phyloP scores from a whole-genome alignment of 495 filamentous ascomycete species.

The Penicillium crystallinum region DNA sequence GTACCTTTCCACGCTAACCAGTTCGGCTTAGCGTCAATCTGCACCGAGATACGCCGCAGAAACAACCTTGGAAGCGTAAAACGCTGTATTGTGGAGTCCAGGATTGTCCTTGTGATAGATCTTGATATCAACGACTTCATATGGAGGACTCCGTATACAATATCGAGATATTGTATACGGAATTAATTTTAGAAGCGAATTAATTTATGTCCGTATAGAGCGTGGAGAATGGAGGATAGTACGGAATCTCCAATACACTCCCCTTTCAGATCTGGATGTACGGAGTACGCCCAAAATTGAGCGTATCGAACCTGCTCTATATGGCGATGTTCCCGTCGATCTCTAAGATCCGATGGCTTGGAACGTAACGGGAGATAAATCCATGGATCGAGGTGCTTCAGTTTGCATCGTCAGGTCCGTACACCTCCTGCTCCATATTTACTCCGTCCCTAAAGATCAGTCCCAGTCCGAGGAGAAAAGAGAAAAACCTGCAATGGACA shows the following conservation, averaged over 20 bases:
- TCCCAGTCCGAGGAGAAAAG: too few species aligned
- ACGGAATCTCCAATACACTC: too few species aligned
- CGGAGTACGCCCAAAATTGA: conserved; percentile 5
- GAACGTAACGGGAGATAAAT: conserved; percentile 18
- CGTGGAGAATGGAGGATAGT: too few species aligned
- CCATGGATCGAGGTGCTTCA: conserved; percentile 1
- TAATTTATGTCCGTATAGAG: too few species aligned
- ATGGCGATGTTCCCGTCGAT: conserved; percentile 19
- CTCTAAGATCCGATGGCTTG: conserved; percentile 19
- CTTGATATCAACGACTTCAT: neutral
- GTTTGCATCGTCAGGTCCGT: too few species aligned
- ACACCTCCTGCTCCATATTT: too few species aligned
- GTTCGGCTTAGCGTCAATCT: neutral
- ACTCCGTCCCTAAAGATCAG: too few species aligned
- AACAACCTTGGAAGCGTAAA: conserved; percentile 21
- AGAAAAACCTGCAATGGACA: too few species aligned
- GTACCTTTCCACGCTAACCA: conserved; percentile 17
- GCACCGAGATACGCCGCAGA: conserved; percentile 35
- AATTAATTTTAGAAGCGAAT: too few species aligned
- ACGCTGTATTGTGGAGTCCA: neutral
- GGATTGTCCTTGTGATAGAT: neutral
- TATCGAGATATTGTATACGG: too few species aligned
- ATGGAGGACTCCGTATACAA: too few species aligned
- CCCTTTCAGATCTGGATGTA: neutral
- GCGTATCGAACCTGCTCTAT: conserved; percentile 6